Evolutionary conservation across 371 early-diverging fungal genomes (phyloP).

Genomic region (Mortierella sp.): DNA sequence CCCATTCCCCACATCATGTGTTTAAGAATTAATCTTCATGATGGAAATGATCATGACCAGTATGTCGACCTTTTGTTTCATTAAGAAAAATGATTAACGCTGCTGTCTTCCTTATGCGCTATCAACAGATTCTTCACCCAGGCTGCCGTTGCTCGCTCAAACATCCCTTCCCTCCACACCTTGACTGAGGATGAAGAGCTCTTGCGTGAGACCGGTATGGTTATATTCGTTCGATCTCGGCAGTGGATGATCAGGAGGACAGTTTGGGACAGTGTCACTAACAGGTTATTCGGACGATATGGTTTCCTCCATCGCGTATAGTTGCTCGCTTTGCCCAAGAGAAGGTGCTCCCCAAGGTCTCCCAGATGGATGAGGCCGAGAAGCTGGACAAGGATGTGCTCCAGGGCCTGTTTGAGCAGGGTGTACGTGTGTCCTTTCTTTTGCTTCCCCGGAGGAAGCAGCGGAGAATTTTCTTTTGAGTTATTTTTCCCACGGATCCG

Average conservation of each 20-base stretch:
- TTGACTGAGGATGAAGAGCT: constrained; percentile 88
- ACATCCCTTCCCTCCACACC: constrained; percentile 72
- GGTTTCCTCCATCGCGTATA: constrained; percentile 31
- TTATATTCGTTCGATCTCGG: too few relatives aligned
- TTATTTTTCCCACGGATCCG: constrained; percentile 10
- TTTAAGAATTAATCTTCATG: neutral
- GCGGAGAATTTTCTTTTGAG: neutral
- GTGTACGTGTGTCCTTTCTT: constrained; percentile 67
- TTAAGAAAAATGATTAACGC: too few relatives aligned
- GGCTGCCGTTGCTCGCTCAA: constrained; percentile 57
- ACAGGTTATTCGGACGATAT: too few relatives aligned
- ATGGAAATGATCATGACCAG: too few relatives aligned
- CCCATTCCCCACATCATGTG: neutral
- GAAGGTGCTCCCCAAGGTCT: constrained; percentile 87
- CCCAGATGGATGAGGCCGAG: constrained; percentile 95
- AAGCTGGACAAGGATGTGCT: constrained; percentile 81
- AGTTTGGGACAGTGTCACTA: too few relatives aligned
- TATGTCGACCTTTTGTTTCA: too few relatives aligned
- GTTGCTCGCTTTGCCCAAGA: constrained; percentile 91
- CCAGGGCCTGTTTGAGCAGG: constrained; percentile 91
- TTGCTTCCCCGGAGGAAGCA: neutral
- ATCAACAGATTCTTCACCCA: constrained; percentile 63
- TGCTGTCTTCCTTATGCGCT: too few relatives aligned
- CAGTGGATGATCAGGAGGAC: too few relatives aligned
- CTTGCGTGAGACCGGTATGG: constrained; percentile 79